Base-by-base conservation (phyloP, 2,329 filamentous ascomycete species). In the Colletotrichum truncatum region DNA sequence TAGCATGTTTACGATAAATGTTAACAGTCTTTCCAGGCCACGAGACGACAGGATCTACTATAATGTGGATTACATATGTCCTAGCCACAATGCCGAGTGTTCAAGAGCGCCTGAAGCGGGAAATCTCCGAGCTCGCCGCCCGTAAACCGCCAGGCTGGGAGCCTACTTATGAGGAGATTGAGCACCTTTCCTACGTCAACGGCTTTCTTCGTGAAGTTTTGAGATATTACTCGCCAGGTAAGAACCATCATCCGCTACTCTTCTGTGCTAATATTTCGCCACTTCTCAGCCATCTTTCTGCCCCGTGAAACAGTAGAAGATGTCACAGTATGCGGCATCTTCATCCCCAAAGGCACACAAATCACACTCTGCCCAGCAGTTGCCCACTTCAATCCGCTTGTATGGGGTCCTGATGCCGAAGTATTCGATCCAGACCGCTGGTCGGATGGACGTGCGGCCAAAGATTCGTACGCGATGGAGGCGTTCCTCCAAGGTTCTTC, bases 181-280 rank as follows among this genome's bases (percentile, higher is more conserved):
- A 66, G 34, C 41, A 72, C 81, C 91, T 63, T 85, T 88, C 72
- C 3, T 80, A 79, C 63, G 66, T 81, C 11, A 75, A 77, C 66
- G 77, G 76, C 39, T 78, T 80, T 6, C 72, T 74, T 64, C 77
- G 70, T 64, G 79, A 81, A 68, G 68, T 78, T 8, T 57, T 81
- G 21, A 74, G 79, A 4, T 74, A 77, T 67, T 77, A 74, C 58
- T 69, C 76, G 4, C 78, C 78, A 25, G 67, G 67, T 64, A 45
- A 2, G 53, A 86, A 11, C 8, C 3, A 9, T 16, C 10, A 8
- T 16, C 2, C 16, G 10, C 3, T 12, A 9, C 34, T 10, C 10
- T 6, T 2, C 10, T 12, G 8, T 2, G 21, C 49, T 55, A 16
- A 54, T 9, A 5, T 11, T 0, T 3, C 12, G 4, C 9, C 23